Base-by-base conservation (phyloP, 2,329 filamentous ascomycete genomes). In the Cadophora luteo-olivacea region DNA sequence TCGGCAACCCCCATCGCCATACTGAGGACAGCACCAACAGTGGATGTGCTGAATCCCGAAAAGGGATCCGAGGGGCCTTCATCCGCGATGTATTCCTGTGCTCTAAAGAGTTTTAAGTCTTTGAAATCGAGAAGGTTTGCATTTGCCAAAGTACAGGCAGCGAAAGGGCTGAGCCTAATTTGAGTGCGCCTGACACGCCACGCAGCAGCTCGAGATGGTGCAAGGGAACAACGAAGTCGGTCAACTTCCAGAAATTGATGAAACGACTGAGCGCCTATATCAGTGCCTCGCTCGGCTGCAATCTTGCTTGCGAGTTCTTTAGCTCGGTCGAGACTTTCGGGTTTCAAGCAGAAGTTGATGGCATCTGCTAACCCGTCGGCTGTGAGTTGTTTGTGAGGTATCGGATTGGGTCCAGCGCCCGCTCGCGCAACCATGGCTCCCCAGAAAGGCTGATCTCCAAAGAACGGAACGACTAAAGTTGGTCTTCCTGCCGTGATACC, bases 371-470 rank as follows among this genome's bases (percentile, higher is more conserved):
- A 82, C 12, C 86, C 89, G 29, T 90, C 87, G 0, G 85, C 84
- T 0, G 87, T 93, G 48, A 94, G 79, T 38, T 88, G 82, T 72
- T 91, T 91, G 77, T 91, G 87, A 0, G 89, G 89, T 58, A 93
- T 88, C 0, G 92, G 91, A 0, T 84, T 80, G 0, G 92, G 91
- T 0, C 92, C 92, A 7, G 92, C 92, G 8, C 91, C 90, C 6
- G 92, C 91, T 68, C 83, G 85, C 0, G 89, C 85, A 49, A 94
- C 87, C 86, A 94, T 94, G 11, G 88, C 84, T 7, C 92, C 92
- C 92, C 92, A 94, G 75, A 94, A 95, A 0, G 90, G 90, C 78
- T 95, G 92, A 73, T 95, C 92, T 1, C 92, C 92, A 75, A 94
- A 97, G 81, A 97, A 97, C 0, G 93, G 93, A 0, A 97, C 89